Evolutionary conservation across 2,329 filamentous ascomycete species (phyloP), one percentile per base, ranked within the genome.

Genomic region (Pseudogymnoascus sp.): DNA sequence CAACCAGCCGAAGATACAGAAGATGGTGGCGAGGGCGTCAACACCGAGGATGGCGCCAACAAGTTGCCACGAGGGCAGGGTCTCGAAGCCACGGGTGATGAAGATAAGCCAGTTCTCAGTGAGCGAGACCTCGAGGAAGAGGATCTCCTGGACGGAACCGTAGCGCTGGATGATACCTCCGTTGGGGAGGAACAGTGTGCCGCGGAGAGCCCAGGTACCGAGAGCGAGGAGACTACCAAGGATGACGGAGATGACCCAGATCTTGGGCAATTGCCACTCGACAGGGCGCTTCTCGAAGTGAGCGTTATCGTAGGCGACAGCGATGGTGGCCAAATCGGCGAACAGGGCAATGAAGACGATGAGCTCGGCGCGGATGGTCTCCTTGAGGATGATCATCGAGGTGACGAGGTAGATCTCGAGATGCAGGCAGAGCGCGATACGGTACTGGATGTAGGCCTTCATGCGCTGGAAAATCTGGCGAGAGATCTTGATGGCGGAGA

Each of bases 51-150:
- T 91, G 69, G 89, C 89, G 66, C 78, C 79, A 65, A 91, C 81
- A 62, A 91, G 80, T 77, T 91, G 88, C 85, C 86, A 89, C 2
- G 87, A 89, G 65, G 89, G 89, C 80, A 84, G 88, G 28, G 89
- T 91, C 76, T 86, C 82, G 69, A 84, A 86, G 73, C 89, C 89
- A 82, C 92, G 91, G 68, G 91, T 96, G 79, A 96, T 93, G 82
- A 96, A 96, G 78, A 96, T 96, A 61, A 96, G 84, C 91, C 92
- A 96, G 81, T 96, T 96, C 83, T 96, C 90, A 65, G 91, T 93
- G 62, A 96, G 84, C 11, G 90, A 91, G 76, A 96, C 90, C 79
- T 96, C 86, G 38, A 96, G 87, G 84, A 96, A 96, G 72, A 96
- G 78, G 64, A 96, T 85, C 72, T 89, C 87, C 78, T 91, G 88